phyloP scores from a whole-genome alignment of 192 early-diverging fungal genomes.

The Geranomyces variabilis region DNA sequence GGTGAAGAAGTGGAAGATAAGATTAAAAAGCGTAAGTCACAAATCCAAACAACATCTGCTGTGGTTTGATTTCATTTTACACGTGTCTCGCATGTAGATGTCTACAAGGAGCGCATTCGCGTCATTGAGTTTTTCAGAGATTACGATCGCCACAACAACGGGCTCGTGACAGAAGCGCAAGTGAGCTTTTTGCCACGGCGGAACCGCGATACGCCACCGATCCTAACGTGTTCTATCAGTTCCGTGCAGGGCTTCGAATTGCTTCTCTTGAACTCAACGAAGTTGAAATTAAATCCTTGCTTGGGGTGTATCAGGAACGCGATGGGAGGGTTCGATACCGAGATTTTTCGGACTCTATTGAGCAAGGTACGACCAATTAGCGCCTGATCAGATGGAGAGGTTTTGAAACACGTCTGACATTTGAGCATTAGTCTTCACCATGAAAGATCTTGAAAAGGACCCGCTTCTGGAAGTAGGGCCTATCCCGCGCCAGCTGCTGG shows the following conservation, averaged over 20 bases:
- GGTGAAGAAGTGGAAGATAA: conserved; percentile 47
- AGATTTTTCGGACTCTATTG: conserved; percentile 48
- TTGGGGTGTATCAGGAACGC: conserved; percentile 39
- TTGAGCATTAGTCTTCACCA: conserved; percentile 50
- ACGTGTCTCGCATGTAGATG: conserved; percentile 35
- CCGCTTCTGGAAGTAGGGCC: conserved; percentile 50
- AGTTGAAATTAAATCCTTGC: conserved; percentile 40
- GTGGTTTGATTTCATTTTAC: too few relatives aligned
- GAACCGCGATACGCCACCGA: background rate
- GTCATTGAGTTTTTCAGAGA: conserved; percentile 60
- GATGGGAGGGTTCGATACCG: conserved; percentile 51
- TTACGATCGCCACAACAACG: conserved; percentile 60
- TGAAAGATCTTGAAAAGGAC: conserved; percentile 51
- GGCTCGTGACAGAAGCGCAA: conserved; percentile 51
- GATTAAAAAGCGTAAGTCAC: conserved; percentile 52
- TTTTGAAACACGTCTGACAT: background rate
- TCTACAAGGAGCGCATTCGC: conserved; percentile 57
- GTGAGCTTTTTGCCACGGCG: conserved; percentile 16
- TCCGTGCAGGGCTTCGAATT: conserved; percentile 48
- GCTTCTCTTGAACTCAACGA: conserved; percentile 39
- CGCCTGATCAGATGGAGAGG: background rate
- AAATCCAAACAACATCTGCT: background rate
- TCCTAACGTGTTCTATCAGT: conserved; percentile 20
- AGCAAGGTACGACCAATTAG: conserved; percentile 37
- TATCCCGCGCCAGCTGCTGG: conserved; percentile 47